Conservation (phyloP, 2,329 filamentous ascomycete genomes). For the Claviceps sp. region DNA sequence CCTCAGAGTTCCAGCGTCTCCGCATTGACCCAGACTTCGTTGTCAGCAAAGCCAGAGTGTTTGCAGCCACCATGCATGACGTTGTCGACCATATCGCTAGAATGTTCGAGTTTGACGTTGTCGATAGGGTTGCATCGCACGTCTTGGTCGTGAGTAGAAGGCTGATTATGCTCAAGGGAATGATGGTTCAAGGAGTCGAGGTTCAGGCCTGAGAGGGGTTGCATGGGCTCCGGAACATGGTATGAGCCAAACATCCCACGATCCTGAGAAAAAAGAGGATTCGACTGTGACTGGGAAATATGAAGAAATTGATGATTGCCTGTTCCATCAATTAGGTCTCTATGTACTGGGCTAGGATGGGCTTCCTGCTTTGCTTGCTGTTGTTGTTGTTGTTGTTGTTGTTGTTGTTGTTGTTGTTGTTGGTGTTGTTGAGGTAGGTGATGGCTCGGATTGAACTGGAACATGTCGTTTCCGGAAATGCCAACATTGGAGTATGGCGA, state of each 20-base stretch:
- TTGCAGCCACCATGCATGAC: constrained; percentile 12
- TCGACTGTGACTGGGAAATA: constrained; percentile 17
- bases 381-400: constrained; percentile 1
- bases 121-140: constrained; percentile 3
- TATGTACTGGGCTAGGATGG: constrained; percentile 9
- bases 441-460: constrained; percentile 12
- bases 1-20: constrained; percentile 5
- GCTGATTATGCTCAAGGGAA: constrained; percentile 8
- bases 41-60: constrained; percentile 9
- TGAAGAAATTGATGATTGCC: constrained; percentile 14
- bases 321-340: constrained; percentile 11
- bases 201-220: constrained; percentile 14
- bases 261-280: constrained; percentile 21
- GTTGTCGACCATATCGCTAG: constrained; percentile 13
- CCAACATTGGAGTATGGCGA: constrained; percentile 12
- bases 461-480: constrained; percentile 14
- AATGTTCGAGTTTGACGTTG: constrained; percentile 14
- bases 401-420: constrained; percentile 11
- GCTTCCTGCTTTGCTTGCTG: constrained; percentile 16
- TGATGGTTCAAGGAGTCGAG: constrained; percentile 19
- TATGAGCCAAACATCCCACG: constrained; percentile 17
- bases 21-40: constrained; percentile 5
- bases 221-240: constrained; percentile 10
- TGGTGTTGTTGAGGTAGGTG: constrained; percentile 8
- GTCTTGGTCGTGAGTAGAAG: constrained; percentile 8